Percentiles rank a stretch among this genome's conserved stretches.
Conservation (phyloP, 257 asterid genomes). For the Capsicum chinense region DNA sequence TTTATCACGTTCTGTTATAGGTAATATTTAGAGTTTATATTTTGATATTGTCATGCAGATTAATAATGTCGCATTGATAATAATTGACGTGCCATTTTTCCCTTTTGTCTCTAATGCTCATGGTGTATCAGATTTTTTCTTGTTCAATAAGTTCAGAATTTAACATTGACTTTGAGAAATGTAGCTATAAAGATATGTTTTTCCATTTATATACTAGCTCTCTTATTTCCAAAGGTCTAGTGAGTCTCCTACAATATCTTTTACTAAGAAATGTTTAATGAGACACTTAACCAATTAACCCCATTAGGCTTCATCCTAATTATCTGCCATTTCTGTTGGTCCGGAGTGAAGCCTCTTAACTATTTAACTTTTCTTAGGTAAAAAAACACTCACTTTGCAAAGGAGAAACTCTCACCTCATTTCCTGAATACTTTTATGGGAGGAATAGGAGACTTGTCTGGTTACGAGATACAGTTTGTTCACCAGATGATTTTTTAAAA, state of each 20-base stretch:
- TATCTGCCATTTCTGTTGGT: not conserved
- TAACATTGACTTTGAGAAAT: not conserved
- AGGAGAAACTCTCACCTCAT: not conserved
- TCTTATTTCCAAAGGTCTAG: not conserved
- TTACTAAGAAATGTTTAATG: slow-evolving; percentile 10
- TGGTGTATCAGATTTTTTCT: not conserved
- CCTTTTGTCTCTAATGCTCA: slow-evolving; percentile 8
- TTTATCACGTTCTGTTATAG: not conserved
- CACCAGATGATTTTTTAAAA: not conserved
- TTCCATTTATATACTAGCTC: slow-evolving; percentile 3
- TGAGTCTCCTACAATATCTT: not conserved
- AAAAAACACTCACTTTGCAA: not conserved
- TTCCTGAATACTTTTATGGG: not conserved
- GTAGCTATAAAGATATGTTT: not conserved
- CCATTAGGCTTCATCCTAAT: slow-evolving; percentile 18
- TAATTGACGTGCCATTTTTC: not conserved
- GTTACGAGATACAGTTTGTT: not conserved
- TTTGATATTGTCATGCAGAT: not conserved
- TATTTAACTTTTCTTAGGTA: not conserved
- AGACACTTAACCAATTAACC: not conserved
- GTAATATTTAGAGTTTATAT: slow-evolving; percentile 5
- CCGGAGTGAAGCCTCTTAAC: slow-evolving; percentile 10
- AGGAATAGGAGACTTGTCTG: not conserved
- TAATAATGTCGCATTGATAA: not conserved
- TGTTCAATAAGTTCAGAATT: not conserved